phyloP scores from a whole-genome alignment of 164 flowering plant species.

The Piper betle region DNA sequence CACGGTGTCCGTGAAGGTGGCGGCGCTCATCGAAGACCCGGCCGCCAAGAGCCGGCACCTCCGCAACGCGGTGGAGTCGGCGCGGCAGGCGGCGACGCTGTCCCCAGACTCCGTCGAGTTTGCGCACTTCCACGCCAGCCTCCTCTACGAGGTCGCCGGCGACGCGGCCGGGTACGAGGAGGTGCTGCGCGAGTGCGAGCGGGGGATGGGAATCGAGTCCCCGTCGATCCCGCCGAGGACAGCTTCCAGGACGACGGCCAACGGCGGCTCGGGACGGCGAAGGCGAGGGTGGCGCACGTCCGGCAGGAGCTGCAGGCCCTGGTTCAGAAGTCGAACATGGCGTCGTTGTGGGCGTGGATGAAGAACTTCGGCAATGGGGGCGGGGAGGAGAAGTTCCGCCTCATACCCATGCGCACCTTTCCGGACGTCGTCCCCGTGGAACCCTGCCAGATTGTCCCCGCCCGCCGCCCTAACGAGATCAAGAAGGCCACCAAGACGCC shows the following conservation, averaged over 20 bases:
- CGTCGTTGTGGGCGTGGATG: conserved; percentile 85
- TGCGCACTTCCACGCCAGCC: conserved; percentile 73
- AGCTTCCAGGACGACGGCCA: conserved; percentile 79
- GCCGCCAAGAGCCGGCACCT: conserved; percentile 54
- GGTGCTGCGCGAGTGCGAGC: conserved; percentile 74
- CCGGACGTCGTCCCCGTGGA: conserved; percentile 95
- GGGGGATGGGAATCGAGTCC: conserved; percentile 54
- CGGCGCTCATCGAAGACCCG: conserved; percentile 60
- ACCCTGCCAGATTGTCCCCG: conserved; percentile 43
- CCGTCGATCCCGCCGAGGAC: conserved; percentile 90
- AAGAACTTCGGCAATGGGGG: conserved; percentile 47
- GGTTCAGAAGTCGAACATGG: conserved; percentile 67
- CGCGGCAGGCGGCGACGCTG: conserved; percentile 41
- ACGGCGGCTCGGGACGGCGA: conserved; percentile 38
- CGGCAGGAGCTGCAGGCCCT: conserved; percentile 55
- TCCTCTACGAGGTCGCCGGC: conserved; percentile 65
- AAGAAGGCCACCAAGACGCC: conserved; percentile 90
- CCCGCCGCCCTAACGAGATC: conserved; percentile 81
- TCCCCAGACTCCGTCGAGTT: conserved; percentile 85
- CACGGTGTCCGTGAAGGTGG: conserved; percentile 59
- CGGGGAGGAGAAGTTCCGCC: conserved; percentile 83
- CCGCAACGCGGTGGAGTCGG: conserved; percentile 60
- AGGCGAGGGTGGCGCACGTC: conserved; percentile 50
- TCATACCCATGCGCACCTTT: conserved; percentile 63
- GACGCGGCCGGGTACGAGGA: conserved; percentile 73